Percentiles rank a stretch among this genome's conserved stretches.
phyloP scores from a whole-genome alignment of 192 early-diverging fungal species.

The Backusella liffmaniae region DNA sequence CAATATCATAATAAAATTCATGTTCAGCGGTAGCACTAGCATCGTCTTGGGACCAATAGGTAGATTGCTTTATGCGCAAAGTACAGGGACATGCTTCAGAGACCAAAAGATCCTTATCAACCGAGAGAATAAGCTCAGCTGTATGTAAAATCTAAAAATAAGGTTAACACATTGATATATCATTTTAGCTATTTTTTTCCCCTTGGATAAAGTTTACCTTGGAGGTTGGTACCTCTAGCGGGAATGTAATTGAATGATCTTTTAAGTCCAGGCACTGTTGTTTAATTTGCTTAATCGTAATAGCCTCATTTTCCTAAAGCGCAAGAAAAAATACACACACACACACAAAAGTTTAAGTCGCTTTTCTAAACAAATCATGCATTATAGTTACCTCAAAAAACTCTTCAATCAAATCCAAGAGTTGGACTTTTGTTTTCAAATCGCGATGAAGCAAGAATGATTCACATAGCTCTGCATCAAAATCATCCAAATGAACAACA shows the following conservation, averaged over 20 bases:
- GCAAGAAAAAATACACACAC: constrained; percentile 6
- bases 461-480: constrained; percentile 49
- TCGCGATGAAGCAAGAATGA: constrained; percentile 47
- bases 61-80: constrained; percentile 50
- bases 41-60: constrained; percentile 44
- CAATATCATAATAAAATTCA: constrained; percentile 61
- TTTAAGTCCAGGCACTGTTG: constrained; percentile 8
- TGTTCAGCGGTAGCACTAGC: constrained; percentile 10
- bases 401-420: constrained; percentile 51
- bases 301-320: constrained; percentile 38
- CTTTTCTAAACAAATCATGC: not conserved
- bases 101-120: constrained; percentile 42
- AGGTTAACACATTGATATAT: not conserved
- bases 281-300: constrained; percentile 44
- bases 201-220: constrained; percentile 28
- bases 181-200: not conserved
- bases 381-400: constrained; percentile 47
- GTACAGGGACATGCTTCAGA: constrained; percentile 57
- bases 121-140: constrained; percentile 47
- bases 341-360: not conserved
- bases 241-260: constrained; percentile 33
- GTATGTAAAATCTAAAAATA: constrained; percentile 46
- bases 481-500: constrained; percentile 51
- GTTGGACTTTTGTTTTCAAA: constrained; percentile 45
- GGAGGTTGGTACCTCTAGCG: constrained; percentile 44